Evolutionary conservation across 192 early-diverging fungal species (phyloP).

Genomic region (Lobosporangium transversale): DNA sequence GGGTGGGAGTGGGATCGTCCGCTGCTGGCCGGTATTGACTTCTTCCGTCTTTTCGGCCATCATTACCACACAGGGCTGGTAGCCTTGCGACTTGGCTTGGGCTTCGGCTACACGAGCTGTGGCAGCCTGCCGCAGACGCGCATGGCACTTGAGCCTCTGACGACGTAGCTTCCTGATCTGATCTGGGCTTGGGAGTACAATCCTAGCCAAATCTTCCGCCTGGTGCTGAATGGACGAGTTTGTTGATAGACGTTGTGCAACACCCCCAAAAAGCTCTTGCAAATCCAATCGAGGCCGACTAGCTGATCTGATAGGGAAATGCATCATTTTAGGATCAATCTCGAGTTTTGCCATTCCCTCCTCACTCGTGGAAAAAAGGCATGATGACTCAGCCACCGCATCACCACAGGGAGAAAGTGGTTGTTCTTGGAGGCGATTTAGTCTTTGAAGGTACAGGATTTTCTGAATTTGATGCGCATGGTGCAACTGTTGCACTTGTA

Average conservation of each 20-base stretch:
- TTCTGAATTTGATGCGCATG: constrained; percentile 43
- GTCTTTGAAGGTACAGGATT: constrained; percentile 38
- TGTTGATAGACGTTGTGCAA: not conserved
- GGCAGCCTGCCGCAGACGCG: constrained; percentile 24
- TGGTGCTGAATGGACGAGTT: not conserved
- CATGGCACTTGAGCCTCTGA: constrained; percentile 33
- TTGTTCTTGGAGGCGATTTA: constrained; percentile 14
- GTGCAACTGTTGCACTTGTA: constrained; percentile 26
- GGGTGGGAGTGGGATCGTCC: not conserved
- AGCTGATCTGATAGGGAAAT: constrained; percentile 8
- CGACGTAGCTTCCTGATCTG: constrained; percentile 36
- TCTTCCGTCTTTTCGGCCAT: not conserved
- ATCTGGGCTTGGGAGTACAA: constrained; percentile 25
- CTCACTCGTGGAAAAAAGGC: not conserved
- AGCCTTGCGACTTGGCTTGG: not conserved
- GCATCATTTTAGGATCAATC: constrained; percentile 35
- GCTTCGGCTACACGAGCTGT: constrained; percentile 2
- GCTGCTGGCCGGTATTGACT: not conserved
- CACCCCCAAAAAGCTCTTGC: constrained; percentile 17
- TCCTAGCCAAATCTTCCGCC: constrained; percentile 20
- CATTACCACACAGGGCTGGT: not conserved
- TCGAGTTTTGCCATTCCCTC: constrained; percentile 19
- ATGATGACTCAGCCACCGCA: not conserved
- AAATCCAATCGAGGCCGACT: constrained; percentile 16
- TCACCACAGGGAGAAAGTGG: not conserved